Conservation (phyloP, 108 stramenopile species). For the Licmophora abbreviata region DNA sequence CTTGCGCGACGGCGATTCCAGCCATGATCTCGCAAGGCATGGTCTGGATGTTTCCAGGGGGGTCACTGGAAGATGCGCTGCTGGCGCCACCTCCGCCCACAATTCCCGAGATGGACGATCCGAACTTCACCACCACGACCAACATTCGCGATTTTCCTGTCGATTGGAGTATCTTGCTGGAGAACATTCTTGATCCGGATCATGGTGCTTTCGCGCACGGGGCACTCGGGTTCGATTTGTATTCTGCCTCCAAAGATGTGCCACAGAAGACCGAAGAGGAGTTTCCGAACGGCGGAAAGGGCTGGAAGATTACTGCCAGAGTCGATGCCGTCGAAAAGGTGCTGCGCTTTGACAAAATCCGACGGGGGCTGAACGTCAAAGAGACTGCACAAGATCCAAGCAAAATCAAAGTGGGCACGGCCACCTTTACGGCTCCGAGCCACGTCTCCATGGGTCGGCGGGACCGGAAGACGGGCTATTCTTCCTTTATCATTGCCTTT, state of each 20-base stretch:
- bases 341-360: constrained; percentile 19
- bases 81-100: constrained; percentile 39
- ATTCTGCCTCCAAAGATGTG: constrained; percentile 28
- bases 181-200: constrained; percentile 66
- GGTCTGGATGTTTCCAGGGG: constrained; percentile 54
- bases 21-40: constrained; percentile 35
- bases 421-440: constrained; percentile 31
- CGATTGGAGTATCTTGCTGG: constrained; percentile 59
- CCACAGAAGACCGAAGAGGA: constrained; percentile 25
- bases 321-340: constrained; percentile 43
- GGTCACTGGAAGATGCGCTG: constrained; percentile 30
- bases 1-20: constrained; percentile 37
- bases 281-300: constrained; percentile 20
- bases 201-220: constrained; percentile 70
- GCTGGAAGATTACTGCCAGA: constrained; percentile 25
- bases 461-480: constrained; percentile 17
- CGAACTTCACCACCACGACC: constrained; percentile 20
- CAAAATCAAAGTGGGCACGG: constrained; percentile 23
- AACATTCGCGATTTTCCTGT: constrained; percentile 54
- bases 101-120: constrained; percentile 45
- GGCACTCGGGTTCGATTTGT: constrained; percentile 46
- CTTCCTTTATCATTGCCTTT: constrained; percentile 42
- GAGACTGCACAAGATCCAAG: neutral
- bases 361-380: constrained; percentile 8
- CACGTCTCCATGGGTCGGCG: constrained; percentile 29